Percentiles rank a stretch among this genome's conserved stretches.
phyloP scores from a whole-genome alignment of 768 basidiomycete genomes.

The Psilocybe subaeruginosa region DNA sequence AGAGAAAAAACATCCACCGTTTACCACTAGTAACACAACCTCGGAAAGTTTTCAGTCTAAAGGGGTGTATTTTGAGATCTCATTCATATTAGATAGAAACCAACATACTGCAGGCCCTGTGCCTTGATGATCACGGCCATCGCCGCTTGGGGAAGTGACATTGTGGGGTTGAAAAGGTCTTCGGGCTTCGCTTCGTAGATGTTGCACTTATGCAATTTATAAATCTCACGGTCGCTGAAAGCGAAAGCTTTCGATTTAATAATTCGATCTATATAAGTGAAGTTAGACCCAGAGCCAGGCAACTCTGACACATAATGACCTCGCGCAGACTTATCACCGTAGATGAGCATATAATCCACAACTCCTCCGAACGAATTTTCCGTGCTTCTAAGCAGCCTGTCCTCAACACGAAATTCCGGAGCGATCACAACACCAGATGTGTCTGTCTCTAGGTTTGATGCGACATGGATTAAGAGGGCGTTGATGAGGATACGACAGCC shows the following conservation, averaged over 20 bases:
- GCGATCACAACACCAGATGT: slow-evolving; percentile 14
- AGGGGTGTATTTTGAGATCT: no score
- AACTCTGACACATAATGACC: slow-evolving; percentile 11
- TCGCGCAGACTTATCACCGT: slow-evolving; percentile 15
- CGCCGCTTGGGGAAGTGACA: no score
- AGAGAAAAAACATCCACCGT: no score
- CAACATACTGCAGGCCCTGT: no score
- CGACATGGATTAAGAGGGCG: slow-evolving; percentile 17
- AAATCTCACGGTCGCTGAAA: slow-evolving; percentile 17
- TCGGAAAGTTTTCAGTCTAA: no score
- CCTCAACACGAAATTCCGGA: slow-evolving; percentile 10
- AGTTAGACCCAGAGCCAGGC: slow-evolving; percentile 5
- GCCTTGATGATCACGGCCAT: no score
- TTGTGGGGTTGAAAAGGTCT: no score
- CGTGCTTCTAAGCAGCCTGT: slow-evolving; percentile 4
- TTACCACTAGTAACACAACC: no score
- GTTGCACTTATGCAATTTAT: slow-evolving; percentile 17
- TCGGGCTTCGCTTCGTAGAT: slow-evolving; percentile 10
- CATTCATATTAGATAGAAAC: no score
- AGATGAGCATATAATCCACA: slow-evolving; percentile 21
- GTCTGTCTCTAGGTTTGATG: slow-evolving; percentile 18
- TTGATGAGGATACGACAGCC: slow-evolving; percentile 22
- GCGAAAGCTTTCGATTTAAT: slow-evolving; percentile 17
- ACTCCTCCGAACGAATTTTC: slow-evolving; percentile 16
- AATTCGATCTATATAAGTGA: slow-evolving; percentile 13